A percentile compares a stretch with the other conserved stretches of the same genome.
These are phyloP conservation scores for Graphilbum sp. DNA, from an alignment of 2,329 filamentous ascomycete genomes.

Conservation along the genomic window DNA sequence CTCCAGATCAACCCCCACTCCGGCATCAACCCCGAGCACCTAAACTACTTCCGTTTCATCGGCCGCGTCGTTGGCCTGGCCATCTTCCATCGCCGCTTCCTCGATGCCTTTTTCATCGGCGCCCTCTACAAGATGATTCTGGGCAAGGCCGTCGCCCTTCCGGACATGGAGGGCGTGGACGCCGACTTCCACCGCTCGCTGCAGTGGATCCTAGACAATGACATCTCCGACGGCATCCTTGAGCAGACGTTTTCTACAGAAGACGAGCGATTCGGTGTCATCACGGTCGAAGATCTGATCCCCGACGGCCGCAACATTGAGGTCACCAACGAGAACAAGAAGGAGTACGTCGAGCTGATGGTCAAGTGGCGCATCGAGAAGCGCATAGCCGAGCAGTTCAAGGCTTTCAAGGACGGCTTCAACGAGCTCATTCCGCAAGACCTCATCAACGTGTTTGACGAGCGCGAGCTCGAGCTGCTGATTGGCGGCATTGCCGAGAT, in stretches of 20 bases:
- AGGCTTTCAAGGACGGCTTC: conserved; percentile 93
- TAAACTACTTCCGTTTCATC: conserved; percentile 99
- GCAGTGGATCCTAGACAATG: conserved; percentile 96
- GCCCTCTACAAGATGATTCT: conserved; percentile 99
- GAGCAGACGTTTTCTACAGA: conserved; percentile 96
- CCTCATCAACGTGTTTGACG: conserved; percentile 95
- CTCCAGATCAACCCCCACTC: conserved; percentile 99
- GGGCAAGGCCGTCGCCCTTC: conserved; percentile 75
- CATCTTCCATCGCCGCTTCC: conserved; percentile 94
- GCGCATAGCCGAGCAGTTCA: conserved; percentile 94
- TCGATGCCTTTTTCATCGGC: conserved; percentile 98
- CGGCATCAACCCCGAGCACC: conserved; percentile 95
- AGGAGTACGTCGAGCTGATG: conserved; percentile 95
- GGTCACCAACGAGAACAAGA: conserved; percentile 97
- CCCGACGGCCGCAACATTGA: conserved; percentile 81
- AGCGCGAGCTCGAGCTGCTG: conserved; percentile 87
- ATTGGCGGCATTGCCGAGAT: conserved; percentile 99
- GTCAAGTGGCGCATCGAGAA: conserved; percentile 99
- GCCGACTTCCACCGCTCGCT: conserved; percentile 93
- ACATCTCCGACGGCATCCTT: conserved; percentile 79
- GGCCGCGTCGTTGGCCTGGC: conserved; percentile 90
- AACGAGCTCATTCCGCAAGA: conserved; percentile 94
- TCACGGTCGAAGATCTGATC: conserved; percentile 86
- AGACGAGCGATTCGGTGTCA: conserved; percentile 91
- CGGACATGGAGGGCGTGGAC: conserved; percentile 98